Evolutionary conservation across 2,329 filamentous ascomycete genomes (phyloP).

Genomic region (Fusarium azukiicola): DNA sequence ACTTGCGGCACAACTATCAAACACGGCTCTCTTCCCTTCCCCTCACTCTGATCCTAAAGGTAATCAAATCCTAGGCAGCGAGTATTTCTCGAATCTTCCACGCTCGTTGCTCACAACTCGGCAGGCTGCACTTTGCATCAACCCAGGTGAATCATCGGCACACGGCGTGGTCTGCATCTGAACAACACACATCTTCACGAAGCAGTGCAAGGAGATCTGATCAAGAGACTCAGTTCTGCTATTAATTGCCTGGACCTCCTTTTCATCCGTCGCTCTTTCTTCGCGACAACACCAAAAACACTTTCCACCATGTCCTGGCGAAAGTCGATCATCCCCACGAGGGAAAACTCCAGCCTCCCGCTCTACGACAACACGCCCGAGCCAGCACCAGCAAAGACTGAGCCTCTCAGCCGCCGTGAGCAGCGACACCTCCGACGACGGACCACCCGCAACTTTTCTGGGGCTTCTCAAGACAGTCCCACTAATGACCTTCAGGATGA

Average conservation of each 20-base stretch:
- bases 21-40: not conserved
- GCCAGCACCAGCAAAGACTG: not conserved
- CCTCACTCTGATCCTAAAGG: not conserved
- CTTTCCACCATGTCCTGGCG: not conserved
- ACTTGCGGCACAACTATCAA: constrained; percentile 1
- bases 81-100: not conserved
- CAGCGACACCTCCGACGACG: constrained; percentile 8
- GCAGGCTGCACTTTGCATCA: not conserved
- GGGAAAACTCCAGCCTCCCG: not conserved
- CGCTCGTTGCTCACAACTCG: not conserved
- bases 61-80: not conserved
- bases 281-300: not conserved
- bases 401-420: not conserved
- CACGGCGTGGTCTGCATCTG: not conserved
- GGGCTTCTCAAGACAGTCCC: not conserved
- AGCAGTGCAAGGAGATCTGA: not conserved
- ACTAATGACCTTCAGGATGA: not conserved
- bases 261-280: not conserved
- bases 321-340: not conserved
- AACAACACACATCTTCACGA: not conserved
- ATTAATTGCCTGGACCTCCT: not conserved
- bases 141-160: not conserved
- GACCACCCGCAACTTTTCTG: constrained; percentile 9
- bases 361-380: not conserved
- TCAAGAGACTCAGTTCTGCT: not conserved